Evolutionary conservation across 1,139 yeast genomes (phyloP), one percentile per base, ranked within the genome.

Genomic region (Debaryomyces sp.): DNA sequence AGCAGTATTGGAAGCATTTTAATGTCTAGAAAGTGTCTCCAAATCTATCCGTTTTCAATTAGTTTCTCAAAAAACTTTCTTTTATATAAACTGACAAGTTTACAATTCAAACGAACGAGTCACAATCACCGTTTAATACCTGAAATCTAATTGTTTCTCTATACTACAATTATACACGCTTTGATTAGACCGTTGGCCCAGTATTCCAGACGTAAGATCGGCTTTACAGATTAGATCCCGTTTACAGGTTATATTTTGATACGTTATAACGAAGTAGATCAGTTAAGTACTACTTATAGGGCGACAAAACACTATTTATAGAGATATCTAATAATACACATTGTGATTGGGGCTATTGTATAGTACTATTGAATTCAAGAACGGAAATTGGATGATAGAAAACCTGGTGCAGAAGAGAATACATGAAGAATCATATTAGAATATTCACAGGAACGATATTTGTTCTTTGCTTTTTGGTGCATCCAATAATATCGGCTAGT

Each of bases 1-100:
- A 41, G 43, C 43, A 41, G 37, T 41, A 32, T 18, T 30, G 26
- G 36, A 26, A 30, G 35, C 43, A 41, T 41, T 29, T 27, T 29
- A 21, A 22, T 21, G 13, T 12, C 21, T 37, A 37, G 23, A 10
- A 13, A 13, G 21, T 15, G 41, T 37, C 18, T 13, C 24, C 22
- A 24, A 24, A n/a, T 23, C 10, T 8, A 10, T 15, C 12, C 13
- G 12, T 12, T n/a, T 13, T 37, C 13, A 10, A 37, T 12, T 18
- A 37, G 5, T 24, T 17, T 37, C 12, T 7, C n/a, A 12, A 18
- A 34, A 21, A 17, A 18, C 23, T 21, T 21, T 35, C 26, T 21
- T 22, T 21, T 21, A 21, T 35, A 21, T 21, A 17, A 35, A 9
- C 23, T 4, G 10, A n/a, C 26, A 35, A 12, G 38, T 13, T 22